Base-by-base conservation (phyloP, 2,329 filamentous ascomycete species). In the Xylariaceae sp. region DNA sequence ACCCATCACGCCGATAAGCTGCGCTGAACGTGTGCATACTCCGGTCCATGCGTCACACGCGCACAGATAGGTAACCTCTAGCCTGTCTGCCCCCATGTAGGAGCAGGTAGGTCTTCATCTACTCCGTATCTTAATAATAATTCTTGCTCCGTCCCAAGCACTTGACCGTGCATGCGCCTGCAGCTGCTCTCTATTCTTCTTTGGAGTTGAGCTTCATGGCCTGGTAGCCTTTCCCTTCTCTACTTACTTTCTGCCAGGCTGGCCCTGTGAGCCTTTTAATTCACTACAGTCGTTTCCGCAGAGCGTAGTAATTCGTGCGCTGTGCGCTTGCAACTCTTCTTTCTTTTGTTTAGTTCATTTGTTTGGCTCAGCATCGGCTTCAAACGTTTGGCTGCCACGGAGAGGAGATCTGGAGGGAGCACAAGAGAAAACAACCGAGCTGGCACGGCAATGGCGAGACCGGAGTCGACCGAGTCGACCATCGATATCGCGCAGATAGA, bases 141-240 rank as follows among this genome's bases (percentile, higher is more conserved):
- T n/a, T n/a, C n/a, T n/a, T n/a, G n/a, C n/a, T n/a, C n/a, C n/a
- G n/a, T n/a, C n/a, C n/a, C n/a, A n/a, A n/a, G n/a, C n/a, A n/a
- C n/a, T n/a, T n/a, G n/a, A n/a, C n/a, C n/a, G n/a, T n/a, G n/a
- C n/a, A n/a, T n/a, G n/a, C n/a, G 33, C 27, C 21, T n/a, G 15
- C 27, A 14, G 29, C 23, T 29, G 29, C 23, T 19, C 29, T 31
- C 43, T 49, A 45, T 37, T 22, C 26, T 52, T 51, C 47, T 44
- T 46, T 36, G 47, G 46, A 52, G 50, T 53, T 51, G 51, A 54
- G 37, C 51, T 53, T 52, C 50, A 41, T 31, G 38, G 47, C 47
- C 46, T 47, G 45, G 49, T 33, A 37, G 49, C 47, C 45, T 34
- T 45, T 49, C 35, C 15, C 30, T 34, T 26, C 19, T 21, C 16